Evolutionary conservation across 441 rosid species (phyloP).

Genomic region (Erodium trifolium): DNA sequence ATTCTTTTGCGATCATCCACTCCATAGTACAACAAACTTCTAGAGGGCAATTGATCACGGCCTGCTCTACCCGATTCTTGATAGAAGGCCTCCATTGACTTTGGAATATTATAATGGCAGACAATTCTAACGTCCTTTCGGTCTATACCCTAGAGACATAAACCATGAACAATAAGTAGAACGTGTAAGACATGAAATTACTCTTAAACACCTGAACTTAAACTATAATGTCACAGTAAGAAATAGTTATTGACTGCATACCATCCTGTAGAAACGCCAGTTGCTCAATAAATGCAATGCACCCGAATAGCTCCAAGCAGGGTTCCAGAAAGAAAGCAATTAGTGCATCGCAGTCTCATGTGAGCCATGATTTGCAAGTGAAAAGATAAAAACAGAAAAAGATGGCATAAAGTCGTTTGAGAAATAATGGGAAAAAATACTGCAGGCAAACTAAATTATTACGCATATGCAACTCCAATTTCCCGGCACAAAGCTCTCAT

Average conservation of each 20-base stretch:
- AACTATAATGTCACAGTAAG: background rate
- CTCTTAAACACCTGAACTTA: background rate
- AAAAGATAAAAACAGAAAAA: constrained; percentile 7
- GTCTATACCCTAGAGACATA: constrained; percentile 68
- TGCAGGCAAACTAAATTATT: constrained; percentile 4
- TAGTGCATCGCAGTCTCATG: constrained; percentile 28
- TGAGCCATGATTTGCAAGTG: constrained; percentile 7
- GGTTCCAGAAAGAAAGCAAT: constrained; percentile 24
- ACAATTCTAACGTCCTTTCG: constrained; percentile 91
- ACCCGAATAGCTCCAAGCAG: constrained; percentile 47
- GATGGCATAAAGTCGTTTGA: background rate
- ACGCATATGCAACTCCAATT: constrained; percentile 3
- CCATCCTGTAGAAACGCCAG: constrained; percentile 69
- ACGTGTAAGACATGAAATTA: constrained; percentile 9
- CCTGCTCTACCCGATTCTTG: constrained; percentile 99
- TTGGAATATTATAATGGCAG: constrained; percentile 86
- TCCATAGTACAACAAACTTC: constrained; percentile 86
- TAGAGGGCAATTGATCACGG: constrained; percentile 82
- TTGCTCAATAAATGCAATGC: constrained; percentile 30
- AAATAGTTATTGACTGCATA: constrained; percentile 29
- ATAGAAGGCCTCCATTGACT: constrained; percentile 94
- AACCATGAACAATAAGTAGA: constrained; percentile 22
- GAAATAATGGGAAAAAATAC: background rate
- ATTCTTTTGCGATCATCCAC: constrained; percentile 76
- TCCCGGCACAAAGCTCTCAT: constrained; percentile 10